Evolutionary conservation across 192 early-diverging fungal species (phyloP), one percentile per base, ranked within the genome.

Genomic region (Entophlyctis helioformis): DNA sequence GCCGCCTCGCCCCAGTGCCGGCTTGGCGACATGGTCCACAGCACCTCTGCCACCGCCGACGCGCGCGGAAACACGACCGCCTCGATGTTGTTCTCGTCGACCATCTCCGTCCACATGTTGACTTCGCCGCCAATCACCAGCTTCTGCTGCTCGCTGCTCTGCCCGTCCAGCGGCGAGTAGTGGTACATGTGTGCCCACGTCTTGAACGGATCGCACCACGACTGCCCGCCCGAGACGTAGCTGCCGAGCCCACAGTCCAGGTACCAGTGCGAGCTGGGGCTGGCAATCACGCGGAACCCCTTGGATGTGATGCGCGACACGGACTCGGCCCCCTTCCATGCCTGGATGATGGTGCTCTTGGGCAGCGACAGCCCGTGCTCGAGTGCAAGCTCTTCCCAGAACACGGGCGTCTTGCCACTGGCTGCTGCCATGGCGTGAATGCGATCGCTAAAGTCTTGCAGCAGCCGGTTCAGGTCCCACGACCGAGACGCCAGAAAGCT

Each of bases 381-480:
- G 46, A 69, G 65, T 22, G 86, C 49, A 37, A 74, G 69, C 47
- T 91, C 86, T 53, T 88, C 85, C 87, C 87, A 91, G 23, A 81
- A 69, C 64, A 89, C 79, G 9, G 66, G 9, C 18, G 67, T 62
- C 39, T 71, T 69, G 50, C 78, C 82, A 54, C n/a, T 54, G n/a
- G 35, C 20, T 12, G 26, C 16, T 24, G 36, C 12, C 33, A 25
- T 27, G 18, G 26, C n/a, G 27, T 59, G 56, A 16, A 41, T n/a
- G n/a, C 16, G 29, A 38, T 16, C 4, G n/a, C 23, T 42, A 15
- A 37, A 39, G 24, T 42, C 36, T 42, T 31, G 22, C 6, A 39
- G 13, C 7, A 51, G 6, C 20, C 46, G 27, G 23, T 25, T 31
- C n/a, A n/a, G n/a, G n/a, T n/a, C n/a, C n/a, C n/a, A n/a, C n/a